Conservation (phyloP, 75 land plant species). For the Cunninghamia lanceolata region DNA sequence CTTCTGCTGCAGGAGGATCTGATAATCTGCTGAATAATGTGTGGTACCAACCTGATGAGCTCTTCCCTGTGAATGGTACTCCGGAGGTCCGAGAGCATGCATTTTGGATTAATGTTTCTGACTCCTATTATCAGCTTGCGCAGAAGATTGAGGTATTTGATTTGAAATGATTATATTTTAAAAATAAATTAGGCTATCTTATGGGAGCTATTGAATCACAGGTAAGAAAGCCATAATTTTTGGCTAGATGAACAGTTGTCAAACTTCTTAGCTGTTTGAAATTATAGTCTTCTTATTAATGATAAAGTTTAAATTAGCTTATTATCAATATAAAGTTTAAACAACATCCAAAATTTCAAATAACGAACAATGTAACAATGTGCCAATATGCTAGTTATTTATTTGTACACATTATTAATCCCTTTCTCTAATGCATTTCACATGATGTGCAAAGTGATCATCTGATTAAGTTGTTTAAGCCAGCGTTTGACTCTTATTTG, state of each 20-base stretch:
- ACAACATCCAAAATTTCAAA: too few relatives aligned
- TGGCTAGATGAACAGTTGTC: not conserved
- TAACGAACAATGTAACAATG: too few relatives aligned
- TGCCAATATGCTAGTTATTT: too few relatives aligned
- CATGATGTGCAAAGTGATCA: too few relatives aligned
- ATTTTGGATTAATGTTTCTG: conserved; percentile 8
- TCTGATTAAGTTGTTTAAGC: too few relatives aligned
- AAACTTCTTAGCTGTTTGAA: not conserved
- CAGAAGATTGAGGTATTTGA: conserved; percentile 8
- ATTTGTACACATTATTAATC: too few relatives aligned
- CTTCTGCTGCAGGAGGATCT: not conserved
- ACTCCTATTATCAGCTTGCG: not conserved
- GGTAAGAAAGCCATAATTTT: not conserved
- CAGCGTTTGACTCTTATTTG: too few relatives aligned
- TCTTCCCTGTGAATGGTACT: conserved; percentile 12
- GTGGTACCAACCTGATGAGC: conserved; percentile 16
- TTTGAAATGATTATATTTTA: not conserved
- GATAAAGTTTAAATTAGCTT: too few relatives aligned
- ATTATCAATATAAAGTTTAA: not conserved
- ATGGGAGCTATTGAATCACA: not conserved
- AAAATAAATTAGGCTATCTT: too few relatives aligned
- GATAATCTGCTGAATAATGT: conserved; percentile 16
- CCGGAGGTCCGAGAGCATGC: conserved; percentile 20
- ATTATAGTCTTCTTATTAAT: too few relatives aligned
- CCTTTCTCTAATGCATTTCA: too few relatives aligned